Evolutionary conservation across 2,329 filamentous ascomycete genomes (phyloP).

Genomic region (Pseudogymnoascus sp.): DNA sequence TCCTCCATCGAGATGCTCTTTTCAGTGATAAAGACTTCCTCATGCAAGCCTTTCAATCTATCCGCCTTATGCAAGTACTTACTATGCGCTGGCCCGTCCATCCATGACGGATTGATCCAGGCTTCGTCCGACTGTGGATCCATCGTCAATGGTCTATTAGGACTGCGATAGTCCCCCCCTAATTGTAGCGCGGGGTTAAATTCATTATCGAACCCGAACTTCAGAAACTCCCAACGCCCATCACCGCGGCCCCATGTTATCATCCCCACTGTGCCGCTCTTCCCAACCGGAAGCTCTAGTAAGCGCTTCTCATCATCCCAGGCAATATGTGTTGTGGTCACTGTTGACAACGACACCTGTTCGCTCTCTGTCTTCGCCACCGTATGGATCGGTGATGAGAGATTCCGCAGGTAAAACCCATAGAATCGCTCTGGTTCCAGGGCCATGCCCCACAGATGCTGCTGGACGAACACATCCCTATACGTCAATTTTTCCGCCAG

Average conservation of each 20-base stretch:
- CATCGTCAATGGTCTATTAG: background rate
- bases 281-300: conserved; percentile 11
- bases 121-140: background rate
- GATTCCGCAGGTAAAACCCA: background rate
- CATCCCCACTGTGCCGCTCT: conserved; percentile 12
- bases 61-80: conserved; percentile 2
- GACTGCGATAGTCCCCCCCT: background rate
- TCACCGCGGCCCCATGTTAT: conserved; percentile 8
- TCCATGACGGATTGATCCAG: background rate
- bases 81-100: background rate
- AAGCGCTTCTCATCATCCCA: conserved; percentile 13
- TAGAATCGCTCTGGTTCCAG: background rate
- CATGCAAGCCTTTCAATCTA: conserved; percentile 5
- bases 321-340: background rate
- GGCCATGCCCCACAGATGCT: background rate
- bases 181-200: conserved; percentile 14
- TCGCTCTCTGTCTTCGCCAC: background rate
- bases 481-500: background rate
- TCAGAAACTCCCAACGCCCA: background rate
- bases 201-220: conserved; percentile 13
- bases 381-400: background rate
- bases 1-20: conserved; percentile 11
- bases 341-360: background rate
- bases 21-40: background rate
- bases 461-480: background rate